These are phyloP conservation scores for Vitis riparia DNA, from an alignment of 164 flowering plant species.

Conservation along the genomic window DNA sequence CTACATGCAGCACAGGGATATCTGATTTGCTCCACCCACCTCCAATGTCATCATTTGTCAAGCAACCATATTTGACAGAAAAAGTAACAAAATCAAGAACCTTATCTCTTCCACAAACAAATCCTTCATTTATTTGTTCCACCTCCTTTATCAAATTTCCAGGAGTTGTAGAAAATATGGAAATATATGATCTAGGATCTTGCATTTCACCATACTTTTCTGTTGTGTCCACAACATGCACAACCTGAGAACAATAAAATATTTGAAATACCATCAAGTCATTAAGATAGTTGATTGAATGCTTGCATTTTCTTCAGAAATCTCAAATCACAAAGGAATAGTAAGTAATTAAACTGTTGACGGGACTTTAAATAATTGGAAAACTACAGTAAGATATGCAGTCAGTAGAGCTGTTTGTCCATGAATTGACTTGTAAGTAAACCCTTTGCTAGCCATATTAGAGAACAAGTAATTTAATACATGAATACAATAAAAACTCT, in stretches of 20 bases:
- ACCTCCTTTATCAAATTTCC: conserved; percentile 77
- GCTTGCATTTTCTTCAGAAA: neutral
- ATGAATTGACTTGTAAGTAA: no score
- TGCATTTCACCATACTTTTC: conserved; percentile 37
- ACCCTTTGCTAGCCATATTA: no score
- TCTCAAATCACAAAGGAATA: neutral
- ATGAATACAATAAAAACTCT: no score
- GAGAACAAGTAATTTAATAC: no score
- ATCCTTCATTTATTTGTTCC: conserved; percentile 65
- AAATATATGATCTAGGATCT: conserved; percentile 62
- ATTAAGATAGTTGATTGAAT: neutral
- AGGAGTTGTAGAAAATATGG: conserved; percentile 79
- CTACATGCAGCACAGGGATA: conserved; percentile 59
- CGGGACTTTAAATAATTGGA: no score
- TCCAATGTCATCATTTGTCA: conserved; percentile 42
- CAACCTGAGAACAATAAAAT: conserved; percentile 54
- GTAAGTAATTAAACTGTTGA: no score
- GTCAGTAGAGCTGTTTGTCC: no score
- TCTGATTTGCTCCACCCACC: conserved; percentile 78
- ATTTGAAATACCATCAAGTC: neutral
- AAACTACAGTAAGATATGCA: no score
- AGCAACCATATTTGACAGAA: conserved; percentile 81
- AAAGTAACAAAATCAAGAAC: conserved; percentile 75
- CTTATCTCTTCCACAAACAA: conserved; percentile 70
- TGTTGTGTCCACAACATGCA: conserved; percentile 85